phyloP scores from a whole-genome alignment of 768 basidiomycete genomes.

The Tulasnella sp. region DNA sequence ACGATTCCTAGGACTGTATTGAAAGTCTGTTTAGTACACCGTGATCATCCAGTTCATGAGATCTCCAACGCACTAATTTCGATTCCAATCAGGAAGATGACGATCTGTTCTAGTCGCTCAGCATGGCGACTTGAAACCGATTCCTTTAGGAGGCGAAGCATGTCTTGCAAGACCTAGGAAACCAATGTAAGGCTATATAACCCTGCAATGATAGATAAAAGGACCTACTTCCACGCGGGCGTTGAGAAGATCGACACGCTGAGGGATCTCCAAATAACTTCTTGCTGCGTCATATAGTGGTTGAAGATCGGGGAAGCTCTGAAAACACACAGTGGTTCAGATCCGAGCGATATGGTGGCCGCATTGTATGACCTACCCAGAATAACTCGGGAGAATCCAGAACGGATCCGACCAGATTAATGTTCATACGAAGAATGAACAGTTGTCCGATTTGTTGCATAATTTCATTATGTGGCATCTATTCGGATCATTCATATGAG shows the following conservation, averaged over 20 bases:
- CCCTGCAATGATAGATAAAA: constrained; percentile 8
- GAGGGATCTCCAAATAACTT: constrained; percentile 93
- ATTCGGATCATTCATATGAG: constrained; percentile 14
- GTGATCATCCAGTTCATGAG: background rate
- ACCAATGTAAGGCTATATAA: background rate
- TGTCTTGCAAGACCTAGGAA: constrained; percentile 86
- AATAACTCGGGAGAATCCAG: constrained; percentile 95
- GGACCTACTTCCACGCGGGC: constrained; percentile 82
- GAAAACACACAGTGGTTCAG: constrained; percentile 32
- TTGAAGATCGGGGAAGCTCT: constrained; percentile 94
- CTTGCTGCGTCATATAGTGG: constrained; percentile 92
- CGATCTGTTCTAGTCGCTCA: constrained; percentile 89
- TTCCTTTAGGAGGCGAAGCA: constrained; percentile 93
- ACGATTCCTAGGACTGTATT: constrained; percentile 79
- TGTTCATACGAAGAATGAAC: constrained; percentile 90
- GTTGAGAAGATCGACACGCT: constrained; percentile 89
- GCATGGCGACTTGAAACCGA: constrained; percentile 89
- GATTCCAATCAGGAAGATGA: constrained; percentile 87
- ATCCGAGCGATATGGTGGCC: background rate
- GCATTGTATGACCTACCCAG: constrained; percentile 60
- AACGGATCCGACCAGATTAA: constrained; percentile 95
- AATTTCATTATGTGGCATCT: constrained; percentile 68
- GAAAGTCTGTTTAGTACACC: constrained; percentile 40
- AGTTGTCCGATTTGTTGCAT: constrained; percentile 97
- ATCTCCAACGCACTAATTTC: constrained; percentile 67